Evolutionary conservation across 371 early-diverging fungal species (phyloP), one percentile per base, ranked within the genome.

Genomic region (Rozella allomycis): DNA sequence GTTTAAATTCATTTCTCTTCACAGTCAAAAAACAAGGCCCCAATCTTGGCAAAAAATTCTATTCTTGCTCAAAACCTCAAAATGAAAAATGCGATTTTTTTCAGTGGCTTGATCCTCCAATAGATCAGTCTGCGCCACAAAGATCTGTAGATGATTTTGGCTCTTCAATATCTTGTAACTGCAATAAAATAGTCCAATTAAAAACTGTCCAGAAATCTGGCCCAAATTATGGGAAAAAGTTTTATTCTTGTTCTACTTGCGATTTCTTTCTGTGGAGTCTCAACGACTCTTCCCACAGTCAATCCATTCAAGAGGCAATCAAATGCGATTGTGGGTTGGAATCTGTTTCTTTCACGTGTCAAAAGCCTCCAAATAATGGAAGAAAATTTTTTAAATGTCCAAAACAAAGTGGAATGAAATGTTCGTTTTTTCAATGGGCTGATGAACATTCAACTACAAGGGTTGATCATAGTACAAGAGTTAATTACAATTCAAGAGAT

Each of bases 21-120:
- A 47, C 45, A 7, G 59, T 58, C 1, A 35, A 27, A 0, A 72
- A 68, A 32, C 61, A 65, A 20, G 72, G 72, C 0, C 49, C 65
- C 4, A 77, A 73, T 41, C 55, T 61, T 43, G 71, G 70, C 12
- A 54, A 41, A 31, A 7, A 31, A 5, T 59, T 51, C 35, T 51
- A 40, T 31, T 30, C 35, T 0, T 74, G 79, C 40, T 13, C 50
- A 20, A 56, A 49, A 29, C 34, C 3, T 2, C 36, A 44, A 12
- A 36, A 43, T 14, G 42, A n/a, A n/a, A n/a, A 37, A 19, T 57
- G 58, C 28, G 37, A 52, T 37, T 54, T 38, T 39, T 52, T 48
- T 33, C 14, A 32, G 22, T 54, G 54, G 51, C 21, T 23, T 10
- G 28, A 31, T 11, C 14, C 8, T 11, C 9, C 7, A 11, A 8